Conservation (phyloP, 495 filamentous ascomycete species). For the Aspergillus nanangensis region DNA sequence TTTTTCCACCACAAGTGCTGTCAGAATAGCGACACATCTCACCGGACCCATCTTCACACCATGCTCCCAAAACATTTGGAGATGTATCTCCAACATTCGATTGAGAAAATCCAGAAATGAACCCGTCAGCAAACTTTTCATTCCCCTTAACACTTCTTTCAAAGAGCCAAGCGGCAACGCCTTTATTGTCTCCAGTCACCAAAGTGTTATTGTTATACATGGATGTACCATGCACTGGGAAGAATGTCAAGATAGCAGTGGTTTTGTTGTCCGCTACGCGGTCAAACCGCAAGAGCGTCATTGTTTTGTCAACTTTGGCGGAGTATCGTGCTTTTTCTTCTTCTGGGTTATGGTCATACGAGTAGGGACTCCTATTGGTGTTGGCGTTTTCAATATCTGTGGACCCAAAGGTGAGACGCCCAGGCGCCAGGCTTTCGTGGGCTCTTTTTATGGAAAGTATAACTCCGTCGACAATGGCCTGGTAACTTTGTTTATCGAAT, state of each 20-base stretch:
- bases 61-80: conserved; percentile 85
- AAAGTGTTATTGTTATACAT: conserved; percentile 91
- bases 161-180: conserved; percentile 82
- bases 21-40: conserved; percentile 64
- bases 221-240: conserved; percentile 89
- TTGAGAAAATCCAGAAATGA: conserved; percentile 92
- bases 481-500: conserved; percentile 85
- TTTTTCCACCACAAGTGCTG: conserved; percentile 75
- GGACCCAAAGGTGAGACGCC: conserved; percentile 67
- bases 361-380: conserved; percentile 84
- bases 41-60: conserved; percentile 71
- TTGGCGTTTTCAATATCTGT: conserved; percentile 79
- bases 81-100: conserved; percentile 90
- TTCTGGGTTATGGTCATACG: conserved; percentile 86
- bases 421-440: conserved; percentile 68
- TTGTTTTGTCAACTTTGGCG: conserved; percentile 75
- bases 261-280: conserved; percentile 66
- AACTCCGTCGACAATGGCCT: conserved; percentile 85
- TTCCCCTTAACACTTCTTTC: conserved; percentile 63
- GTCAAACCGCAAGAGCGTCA: conserved; percentile 81
- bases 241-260: conserved; percentile 83
- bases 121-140: conserved; percentile 55
- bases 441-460: conserved; percentile 76
- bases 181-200: conserved; percentile 93
- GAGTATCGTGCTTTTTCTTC: conserved; percentile 72